These are phyloP conservation scores for Cladosporium sp. DNA, from an alignment of 2,329 filamentous ascomycete genomes.

Conservation along the genomic window DNA sequence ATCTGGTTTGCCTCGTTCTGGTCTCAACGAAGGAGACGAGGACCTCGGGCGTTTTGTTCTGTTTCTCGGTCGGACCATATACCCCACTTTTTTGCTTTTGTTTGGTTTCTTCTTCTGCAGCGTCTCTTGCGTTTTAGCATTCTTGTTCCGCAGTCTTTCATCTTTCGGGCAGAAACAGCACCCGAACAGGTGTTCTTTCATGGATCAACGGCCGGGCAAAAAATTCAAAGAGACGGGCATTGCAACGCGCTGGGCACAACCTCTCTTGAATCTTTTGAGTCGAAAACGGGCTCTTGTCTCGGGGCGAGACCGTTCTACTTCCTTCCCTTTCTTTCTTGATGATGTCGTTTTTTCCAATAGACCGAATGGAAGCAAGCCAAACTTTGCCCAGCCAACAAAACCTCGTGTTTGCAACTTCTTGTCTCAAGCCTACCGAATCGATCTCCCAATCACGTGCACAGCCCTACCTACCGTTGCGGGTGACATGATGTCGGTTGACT, in stretches of 20 bases:
- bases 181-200: background rate
- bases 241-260: background rate
- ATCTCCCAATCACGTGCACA: background rate
- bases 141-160: background rate
- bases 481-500: background rate
- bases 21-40: background rate
- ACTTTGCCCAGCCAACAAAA: background rate
- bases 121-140: background rate
- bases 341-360: background rate
- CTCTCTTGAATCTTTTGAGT: background rate
- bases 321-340: background rate
- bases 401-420: background rate
- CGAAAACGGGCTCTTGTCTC: background rate
- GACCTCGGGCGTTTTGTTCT: background rate
- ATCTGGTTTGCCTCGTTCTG: background rate
- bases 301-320: background rate
- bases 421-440: background rate
- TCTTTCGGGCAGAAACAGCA: background rate
- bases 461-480: background rate
- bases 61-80: slow-evolving; percentile 6
- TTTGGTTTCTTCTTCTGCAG: background rate
- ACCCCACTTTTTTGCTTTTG: background rate
- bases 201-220: background rate
- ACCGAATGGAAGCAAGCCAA: background rate
- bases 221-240: background rate